These are phyloP conservation scores for Colletotrichum musicola DNA, from an alignment of 2,329 filamentous ascomycete species.

Conservation along the genomic window DNA sequence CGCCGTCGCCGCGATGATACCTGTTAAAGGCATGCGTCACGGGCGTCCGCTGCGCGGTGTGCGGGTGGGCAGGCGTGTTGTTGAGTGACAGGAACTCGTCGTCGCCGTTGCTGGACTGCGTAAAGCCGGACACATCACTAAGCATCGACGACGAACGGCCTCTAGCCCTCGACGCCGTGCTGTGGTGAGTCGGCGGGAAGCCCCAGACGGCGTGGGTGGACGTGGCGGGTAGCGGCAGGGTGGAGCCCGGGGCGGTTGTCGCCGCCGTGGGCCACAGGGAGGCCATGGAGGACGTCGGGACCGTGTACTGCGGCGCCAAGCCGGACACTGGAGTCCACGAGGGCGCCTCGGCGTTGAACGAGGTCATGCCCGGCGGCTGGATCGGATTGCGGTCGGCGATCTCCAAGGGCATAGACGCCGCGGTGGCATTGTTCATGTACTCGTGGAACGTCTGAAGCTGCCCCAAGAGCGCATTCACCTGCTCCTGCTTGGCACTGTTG, in stretches of 20 bases:
- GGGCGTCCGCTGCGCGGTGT: slow-evolving; percentile 39
- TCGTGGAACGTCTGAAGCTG: slow-evolving; percentile 50
- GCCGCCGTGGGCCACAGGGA: slow-evolving; percentile 52
- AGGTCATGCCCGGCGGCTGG: slow-evolving; percentile 41
- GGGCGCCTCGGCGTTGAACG: slow-evolving; percentile 39
- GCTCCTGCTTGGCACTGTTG: slow-evolving; percentile 55
- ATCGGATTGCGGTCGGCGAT: slow-evolving; percentile 38
- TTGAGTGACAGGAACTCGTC: slow-evolving; percentile 48
- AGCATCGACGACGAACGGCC: slow-evolving; percentile 77
- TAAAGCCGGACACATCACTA: slow-evolving; percentile 75
- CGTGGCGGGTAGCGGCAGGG: slow-evolving; percentile 47
- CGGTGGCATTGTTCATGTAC: slow-evolving; percentile 49
- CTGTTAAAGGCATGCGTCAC: slow-evolving; percentile 39
- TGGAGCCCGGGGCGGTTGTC: slow-evolving; percentile 44
- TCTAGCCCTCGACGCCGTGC: slow-evolving; percentile 58
- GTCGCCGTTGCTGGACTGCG: slow-evolving; percentile 70
- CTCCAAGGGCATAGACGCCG: slow-evolving; percentile 50
- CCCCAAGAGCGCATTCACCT: slow-evolving; percentile 53
- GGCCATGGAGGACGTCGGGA: slow-evolving; percentile 38
- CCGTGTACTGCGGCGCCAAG: slow-evolving; percentile 49
- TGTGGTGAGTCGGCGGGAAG: slow-evolving; percentile 35
- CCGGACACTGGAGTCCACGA: slow-evolving; percentile 53
- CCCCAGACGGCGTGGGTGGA: slow-evolving; percentile 42
- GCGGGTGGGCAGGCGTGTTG: slow-evolving; percentile 41
- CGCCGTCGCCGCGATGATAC: slow-evolving; percentile 33